Percentiles rank a stretch among this genome's conserved stretches.
These are phyloP conservation scores for Myxozyma neglecta DNA, from an alignment of 805 yeast species.

Conservation along the genomic window DNA sequence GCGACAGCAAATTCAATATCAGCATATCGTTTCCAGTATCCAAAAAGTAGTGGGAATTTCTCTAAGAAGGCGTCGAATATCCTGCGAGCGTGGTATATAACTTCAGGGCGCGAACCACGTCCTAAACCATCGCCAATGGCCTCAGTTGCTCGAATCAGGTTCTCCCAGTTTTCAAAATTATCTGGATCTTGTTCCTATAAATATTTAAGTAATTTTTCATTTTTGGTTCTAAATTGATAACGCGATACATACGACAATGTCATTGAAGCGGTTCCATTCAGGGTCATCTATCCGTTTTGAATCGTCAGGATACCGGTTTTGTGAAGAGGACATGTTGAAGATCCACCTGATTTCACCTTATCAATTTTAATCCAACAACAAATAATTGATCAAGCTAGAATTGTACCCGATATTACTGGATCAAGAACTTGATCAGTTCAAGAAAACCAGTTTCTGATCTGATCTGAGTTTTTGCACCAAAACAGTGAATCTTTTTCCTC, in stretches of 20 bases:
- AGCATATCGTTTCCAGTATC: conserved; percentile 48
- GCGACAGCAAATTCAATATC: conserved; percentile 41
- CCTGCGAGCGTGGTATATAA: conserved; percentile 35
- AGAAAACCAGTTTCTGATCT: too few relatives aligned
- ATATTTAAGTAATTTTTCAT: background rate
- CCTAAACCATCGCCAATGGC: conserved; percentile 39
- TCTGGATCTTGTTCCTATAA: conserved; percentile 36
- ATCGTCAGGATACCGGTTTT: conserved; percentile 1
- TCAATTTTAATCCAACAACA: background rate
- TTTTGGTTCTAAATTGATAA: background rate
- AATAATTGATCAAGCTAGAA: too few relatives aligned
- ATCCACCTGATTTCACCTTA: background rate
- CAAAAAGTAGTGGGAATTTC: conserved; percentile 43
- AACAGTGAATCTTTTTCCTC: too few relatives aligned
- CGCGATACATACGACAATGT: conserved; percentile 7
- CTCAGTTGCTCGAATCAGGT: conserved; percentile 37
- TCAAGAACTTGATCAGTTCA: too few relatives aligned
- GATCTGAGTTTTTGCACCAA: too few relatives aligned
- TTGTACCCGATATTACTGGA: too few relatives aligned
- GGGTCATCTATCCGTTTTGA: conserved; percentile 16
- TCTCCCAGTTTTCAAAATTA: conserved; percentile 41
- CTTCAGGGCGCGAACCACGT: conserved; percentile 36
- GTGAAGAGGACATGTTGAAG: background rate
- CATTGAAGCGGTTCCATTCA: conserved; percentile 22
- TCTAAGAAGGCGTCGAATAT: conserved; percentile 38